Evolutionary conservation across 352 stramenopile genomes (phyloP), one percentile per base, ranked within the genome.

Genomic region (Pythium chondricola): DNA sequence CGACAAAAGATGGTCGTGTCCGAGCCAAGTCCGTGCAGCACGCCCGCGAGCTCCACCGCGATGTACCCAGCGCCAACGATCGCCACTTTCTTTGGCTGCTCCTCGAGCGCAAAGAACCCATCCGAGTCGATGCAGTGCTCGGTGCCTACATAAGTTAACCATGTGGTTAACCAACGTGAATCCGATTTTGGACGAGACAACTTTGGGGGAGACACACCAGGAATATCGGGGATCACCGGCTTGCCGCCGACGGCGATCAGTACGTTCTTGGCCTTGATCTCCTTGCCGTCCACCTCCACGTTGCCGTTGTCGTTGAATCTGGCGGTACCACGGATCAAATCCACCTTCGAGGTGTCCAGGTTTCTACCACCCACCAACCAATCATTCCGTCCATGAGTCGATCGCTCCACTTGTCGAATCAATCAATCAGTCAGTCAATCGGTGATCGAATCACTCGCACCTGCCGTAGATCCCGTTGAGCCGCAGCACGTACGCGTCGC

Each of bases 21-120:
- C 17, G 70, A 87, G 29, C 96, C 93, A 16, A 99, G 66, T 21
- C 72, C 74, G 55, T 98, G 90, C 43, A 99, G 89, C 43, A 99
- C 73, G 38, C 78, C 93, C 2, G 95, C 96, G 27, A 99, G 65
- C 81, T 99, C 96, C 3, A 98, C 92, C 21, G 93, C 96, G 66
- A 99, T 99, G 75, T 99, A 99, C 14, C 97, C 97, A 6, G 91
- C 96, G 36, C 97, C 97, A 8, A 99, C 79, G 6, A 99, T 93
- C 2, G 97, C 92, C 16, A 96, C 93, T 48, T 95, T 96, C 40
- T 88, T 75, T 2, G 97, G 97, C 56, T 91, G 63, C 18, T 69
- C 55, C 55, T 97, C 80, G 29, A 99, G 67, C 35, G 98, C 85
- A 67, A 99, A 99, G 73, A 99, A 99, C 17, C 83, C 95, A 73